Evolutionary conservation across 192 early-diverging fungal genomes (phyloP).

Genomic region (Dissophora globulifera): DNA sequence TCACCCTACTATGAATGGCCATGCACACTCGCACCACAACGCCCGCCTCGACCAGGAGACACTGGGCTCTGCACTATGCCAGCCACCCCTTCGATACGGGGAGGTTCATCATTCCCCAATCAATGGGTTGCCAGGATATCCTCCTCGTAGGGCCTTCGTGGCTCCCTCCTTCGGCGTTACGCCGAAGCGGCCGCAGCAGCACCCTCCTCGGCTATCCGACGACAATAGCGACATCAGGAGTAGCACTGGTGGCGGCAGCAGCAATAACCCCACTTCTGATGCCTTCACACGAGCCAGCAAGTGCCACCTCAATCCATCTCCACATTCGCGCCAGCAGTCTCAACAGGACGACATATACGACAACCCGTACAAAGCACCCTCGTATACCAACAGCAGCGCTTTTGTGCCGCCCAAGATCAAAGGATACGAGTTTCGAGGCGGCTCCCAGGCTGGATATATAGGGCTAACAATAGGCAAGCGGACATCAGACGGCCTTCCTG

Average conservation of each 20-base stretch:
- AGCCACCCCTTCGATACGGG: background rate
- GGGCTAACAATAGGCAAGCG: constrained; percentile 38
- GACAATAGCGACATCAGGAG: background rate
- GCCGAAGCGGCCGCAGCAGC: background rate
- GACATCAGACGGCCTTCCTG: constrained; percentile 28
- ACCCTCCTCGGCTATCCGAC: background rate
- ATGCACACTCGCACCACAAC: too few relatives aligned
- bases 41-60: background rate
- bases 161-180: background rate
- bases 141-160: background rate
- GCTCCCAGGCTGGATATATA: constrained; percentile 43
- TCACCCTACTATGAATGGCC: too few relatives aligned
- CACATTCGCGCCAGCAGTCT: background rate
- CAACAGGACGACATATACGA: background rate
- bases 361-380: constrained; percentile 40
- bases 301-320: background rate
- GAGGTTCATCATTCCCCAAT: background rate
- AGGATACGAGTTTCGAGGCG: constrained; percentile 37
- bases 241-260: too few relatives aligned
- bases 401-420: constrained; percentile 30
- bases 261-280: background rate
- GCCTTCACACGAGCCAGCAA: background rate
- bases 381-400: constrained; percentile 20
- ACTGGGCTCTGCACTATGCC: background rate
- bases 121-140: background rate